Base-by-base conservation (phyloP, 176 grass and related monocot genomes). In the Thinopyrum elongatum region DNA sequence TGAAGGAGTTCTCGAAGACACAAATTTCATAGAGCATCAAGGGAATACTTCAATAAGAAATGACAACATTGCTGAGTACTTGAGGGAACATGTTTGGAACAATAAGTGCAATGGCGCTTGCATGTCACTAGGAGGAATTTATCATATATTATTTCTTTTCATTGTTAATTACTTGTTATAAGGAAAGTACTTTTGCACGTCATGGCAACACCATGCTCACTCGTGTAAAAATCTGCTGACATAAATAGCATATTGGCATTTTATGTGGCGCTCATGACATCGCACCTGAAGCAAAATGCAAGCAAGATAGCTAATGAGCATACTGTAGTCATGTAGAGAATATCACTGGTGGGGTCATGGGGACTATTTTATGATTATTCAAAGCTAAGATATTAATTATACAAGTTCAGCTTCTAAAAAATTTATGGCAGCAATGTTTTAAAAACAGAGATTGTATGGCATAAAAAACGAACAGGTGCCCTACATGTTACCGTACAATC, bases 101-200 rank as follows among this genome's bases (percentile, higher is more conserved):
- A 73, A 28, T 34, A 77, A 12, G 39, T 34, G 71, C 64, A 73
- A 33, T 15, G 10, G 26, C 8, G 9, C 60, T 65, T 66, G 65
- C 26, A 28, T 65, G 71, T 51, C 60, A 71, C 30, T 17, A 49
- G 42, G 38, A 49, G 58, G 55, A 84, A 84, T 77, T 51, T 77
- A 13, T 72, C 76, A 63, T 51, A n/a, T 85, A 78, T 80, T 9
- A 9, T 79, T 86, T 33, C 4, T 79, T 46, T 42, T 7, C 4
- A 76, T 46, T 34, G 15, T 38, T 35, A 70, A 30, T 84, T 76
- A 83, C 81, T 72, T 73, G 47, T 46, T 74, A 62, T 74, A 62
- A 53, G 41, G 51, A 82, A 65, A 76, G 35, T 28, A 41, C 61
- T 67, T 82, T 30, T 31, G 29, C 28, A 27, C 8, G 21, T 7